Evolutionary conservation across 2,329 filamentous ascomycete genomes (phyloP).

Genomic region (Aspergillus nomiae): DNA sequence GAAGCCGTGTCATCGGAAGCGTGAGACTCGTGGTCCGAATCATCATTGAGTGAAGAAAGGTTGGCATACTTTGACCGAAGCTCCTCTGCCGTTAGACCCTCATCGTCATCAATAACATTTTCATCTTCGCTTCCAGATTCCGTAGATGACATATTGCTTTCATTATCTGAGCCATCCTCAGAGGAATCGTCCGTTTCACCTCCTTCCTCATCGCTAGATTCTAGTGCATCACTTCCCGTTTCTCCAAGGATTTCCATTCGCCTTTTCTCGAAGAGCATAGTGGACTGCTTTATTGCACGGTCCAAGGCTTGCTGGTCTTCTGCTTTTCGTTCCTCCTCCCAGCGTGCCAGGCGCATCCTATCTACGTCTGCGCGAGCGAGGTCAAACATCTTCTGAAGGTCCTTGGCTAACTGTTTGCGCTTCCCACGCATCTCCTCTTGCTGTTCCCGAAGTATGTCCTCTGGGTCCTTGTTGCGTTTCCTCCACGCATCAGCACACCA

Average conservation of each 20-base stretch:
- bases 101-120: slow-evolving; percentile 45
- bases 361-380: slow-evolving; percentile 61
- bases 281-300: slow-evolving; percentile 55
- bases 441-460: slow-evolving; percentile 81
- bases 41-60: slow-evolving; percentile 31
- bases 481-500: slow-evolving; percentile 46
- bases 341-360: slow-evolving; percentile 56
- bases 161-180: slow-evolving; percentile 58
- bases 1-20: slow-evolving; percentile 23
- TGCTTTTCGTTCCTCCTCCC: slow-evolving; percentile 58
- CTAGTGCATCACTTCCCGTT: slow-evolving; percentile 69
- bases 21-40: slow-evolving; percentile 27
- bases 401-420: slow-evolving; percentile 71
- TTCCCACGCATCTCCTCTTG: slow-evolving; percentile 65
- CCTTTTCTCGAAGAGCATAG: slow-evolving; percentile 51
- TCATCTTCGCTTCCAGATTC: slow-evolving; percentile 46
- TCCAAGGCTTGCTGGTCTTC: slow-evolving; percentile 57
- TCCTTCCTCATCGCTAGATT: slow-evolving; percentile 60
- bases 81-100: slow-evolving; percentile 49
- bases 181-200: slow-evolving; percentile 44
- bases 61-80: slow-evolving; percentile 51
- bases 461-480: slow-evolving; percentile 50
- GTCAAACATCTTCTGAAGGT: slow-evolving; percentile 64
- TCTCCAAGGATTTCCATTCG: slow-evolving; percentile 49
- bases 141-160: slow-evolving; percentile 52